Evolutionary conservation across 129 eudicot species (phyloP), one percentile per base, ranked within the genome.

Genomic region (Oenanthe sinensis): DNA sequence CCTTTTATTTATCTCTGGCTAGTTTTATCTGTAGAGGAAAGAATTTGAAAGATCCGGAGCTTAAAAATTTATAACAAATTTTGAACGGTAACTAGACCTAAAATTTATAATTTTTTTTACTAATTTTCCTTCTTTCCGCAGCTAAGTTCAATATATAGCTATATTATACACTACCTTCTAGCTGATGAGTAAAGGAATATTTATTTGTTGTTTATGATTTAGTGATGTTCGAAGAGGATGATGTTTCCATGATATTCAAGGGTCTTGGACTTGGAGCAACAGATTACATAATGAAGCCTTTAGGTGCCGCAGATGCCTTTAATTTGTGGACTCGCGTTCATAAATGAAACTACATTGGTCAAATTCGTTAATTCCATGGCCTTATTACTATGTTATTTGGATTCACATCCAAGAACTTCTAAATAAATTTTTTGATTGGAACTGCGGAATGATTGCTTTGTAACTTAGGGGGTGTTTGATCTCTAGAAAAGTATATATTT

Each of bases 261-360:
- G 87, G 93, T 37, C 69, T 89, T 82, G 80, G 79, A 37, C 78
- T 86, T 75, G 92, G 92, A 77, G 92, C 89, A 26, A 86, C 87
- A 2, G 92, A 86, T 79, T 89, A 86, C 55, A 85, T 89, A 78
- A 79, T 89, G 87, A 89, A 85, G 87, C 93, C 93, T 47, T 37
- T 89, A 55, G 71, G 82, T 19, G 75, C 79, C 12, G 78, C 83
- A 39, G 88, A 77, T 71, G 79, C 86, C 20, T 83, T 79, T 16
- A 82, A 83, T 75, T 55, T 89, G 74, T 86, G 93, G 88, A 79
- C 77, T 77, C 93, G 83, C 26, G 40, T 71, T 17, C 47, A 39
- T 4, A 70, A 70, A n/a, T 39, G 6, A 22, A 39, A 37, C 48
- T 19, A 15, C 74, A 69, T 15, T 37, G 71, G 28, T 63, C 39